phyloP scores from a whole-genome alignment of 192 early-diverging fungal genomes.

The Jimgerdemannia flammicorona region DNA sequence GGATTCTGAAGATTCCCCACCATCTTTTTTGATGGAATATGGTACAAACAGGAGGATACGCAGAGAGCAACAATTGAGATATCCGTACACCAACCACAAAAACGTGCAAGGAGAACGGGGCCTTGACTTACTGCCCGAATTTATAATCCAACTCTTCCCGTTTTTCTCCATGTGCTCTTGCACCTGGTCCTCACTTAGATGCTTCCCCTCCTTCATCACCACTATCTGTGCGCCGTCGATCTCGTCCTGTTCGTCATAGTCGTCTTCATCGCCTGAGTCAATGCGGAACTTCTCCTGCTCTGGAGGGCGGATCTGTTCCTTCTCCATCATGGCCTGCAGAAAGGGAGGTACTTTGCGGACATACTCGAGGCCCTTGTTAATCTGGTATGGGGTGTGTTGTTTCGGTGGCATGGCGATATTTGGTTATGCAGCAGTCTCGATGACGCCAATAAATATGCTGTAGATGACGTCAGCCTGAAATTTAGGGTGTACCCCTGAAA shows the following conservation, averaged over 20 bases:
- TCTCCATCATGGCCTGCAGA: constrained; percentile 19
- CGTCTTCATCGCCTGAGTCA: constrained; percentile 16
- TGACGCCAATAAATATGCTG: no score
- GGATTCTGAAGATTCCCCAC: not conserved
- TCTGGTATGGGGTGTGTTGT: constrained; percentile 28
- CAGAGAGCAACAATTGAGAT: no score
- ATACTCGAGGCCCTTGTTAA: constrained; percentile 28
- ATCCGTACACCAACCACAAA: not conserved
- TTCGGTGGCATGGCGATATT: constrained; percentile 22
- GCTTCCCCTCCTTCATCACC: constrained; percentile 33
- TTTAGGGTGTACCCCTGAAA: not conserved
- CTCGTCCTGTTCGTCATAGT: constrained; percentile 30
- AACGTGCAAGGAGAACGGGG: not conserved
- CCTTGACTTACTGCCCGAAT: not conserved
- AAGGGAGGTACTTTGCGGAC: constrained; percentile 30
- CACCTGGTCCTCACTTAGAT: constrained; percentile 34
- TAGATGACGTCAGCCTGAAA: no score
- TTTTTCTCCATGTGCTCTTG: constrained; percentile 26
- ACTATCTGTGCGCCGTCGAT: constrained; percentile 31
- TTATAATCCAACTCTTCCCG: constrained; percentile 14
- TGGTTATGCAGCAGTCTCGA: not conserved
- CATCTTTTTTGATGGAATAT: not conserved
- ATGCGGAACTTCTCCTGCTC: constrained; percentile 30
- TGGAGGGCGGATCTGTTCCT: constrained; percentile 27
- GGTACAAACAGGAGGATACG: no score